Percentiles rank a stretch among this genome's conserved stretches.
phyloP scores from a whole-genome alignment of 805 yeast genomes.

The Komagataella pastoris region DNA sequence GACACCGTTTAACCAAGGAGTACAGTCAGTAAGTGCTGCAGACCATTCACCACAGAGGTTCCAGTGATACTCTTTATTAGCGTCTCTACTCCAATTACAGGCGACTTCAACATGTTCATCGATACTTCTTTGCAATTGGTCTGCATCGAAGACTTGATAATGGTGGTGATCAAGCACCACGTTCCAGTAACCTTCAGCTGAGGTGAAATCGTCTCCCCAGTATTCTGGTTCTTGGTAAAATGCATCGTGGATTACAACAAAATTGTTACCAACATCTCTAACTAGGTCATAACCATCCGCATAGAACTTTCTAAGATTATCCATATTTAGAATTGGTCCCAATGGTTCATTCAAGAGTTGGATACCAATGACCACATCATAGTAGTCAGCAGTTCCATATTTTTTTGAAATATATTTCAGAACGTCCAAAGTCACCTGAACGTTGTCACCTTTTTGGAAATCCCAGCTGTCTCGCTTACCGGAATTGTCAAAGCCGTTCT shows the following conservation, averaged over 20 bases:
- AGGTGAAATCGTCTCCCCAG: conserved; percentile 34
- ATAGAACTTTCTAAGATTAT: conserved; percentile 24
- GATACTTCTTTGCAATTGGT: conserved; percentile 38
- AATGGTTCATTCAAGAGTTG: conserved; percentile 66
- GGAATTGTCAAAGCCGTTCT: conserved; percentile 77
- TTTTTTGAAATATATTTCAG: conserved; percentile 34
- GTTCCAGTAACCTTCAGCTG: conserved; percentile 33
- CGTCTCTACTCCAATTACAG: conserved; percentile 31
- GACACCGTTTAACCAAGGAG: conserved; percentile 57
- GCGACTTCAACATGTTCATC: conserved; percentile 49
- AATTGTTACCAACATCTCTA: conserved; percentile 23
- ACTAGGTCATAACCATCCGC: conserved; percentile 27
- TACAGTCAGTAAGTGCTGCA: conserved; percentile 61
- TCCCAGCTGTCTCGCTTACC: conserved; percentile 43
- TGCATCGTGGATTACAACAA: conserved; percentile 55
- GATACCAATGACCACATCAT: conserved; percentile 54
- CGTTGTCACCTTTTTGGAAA: conserved; percentile 30
- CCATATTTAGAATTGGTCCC: conserved; percentile 34
- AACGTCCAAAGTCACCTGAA: conserved; percentile 33
- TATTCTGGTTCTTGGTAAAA: conserved; percentile 34
- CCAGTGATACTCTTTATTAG: conserved; percentile 26
- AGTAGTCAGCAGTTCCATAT: conserved; percentile 33
- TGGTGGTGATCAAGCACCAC: conserved; percentile 82
- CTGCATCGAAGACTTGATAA: conserved; percentile 75
- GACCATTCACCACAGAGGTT: conserved; percentile 61